phyloP scores from a whole-genome alignment of 805 yeast genomes.

The Yarrowia hollandica region DNA sequence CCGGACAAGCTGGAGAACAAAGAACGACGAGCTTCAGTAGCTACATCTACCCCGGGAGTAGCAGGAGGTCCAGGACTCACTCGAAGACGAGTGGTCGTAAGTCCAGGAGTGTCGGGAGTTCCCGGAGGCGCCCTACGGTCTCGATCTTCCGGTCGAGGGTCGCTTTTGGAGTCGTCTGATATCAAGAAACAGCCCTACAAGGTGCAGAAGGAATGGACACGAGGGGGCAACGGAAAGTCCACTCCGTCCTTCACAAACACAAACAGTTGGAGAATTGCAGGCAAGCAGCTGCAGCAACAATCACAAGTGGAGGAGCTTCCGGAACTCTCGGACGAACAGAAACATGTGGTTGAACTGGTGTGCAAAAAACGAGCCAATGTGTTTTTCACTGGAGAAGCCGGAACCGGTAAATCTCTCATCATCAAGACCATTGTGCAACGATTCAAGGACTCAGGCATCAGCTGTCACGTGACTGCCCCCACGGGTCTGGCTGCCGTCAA shows the following conservation, averaged over 20 bases:
- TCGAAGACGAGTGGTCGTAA: neutral
- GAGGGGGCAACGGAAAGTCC: neutral
- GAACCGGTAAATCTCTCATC: slow-evolving; percentile 93
- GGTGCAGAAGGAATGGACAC: slow-evolving; percentile 3
- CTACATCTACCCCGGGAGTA: neutral
- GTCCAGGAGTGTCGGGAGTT: neutral
- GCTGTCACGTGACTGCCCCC: slow-evolving; percentile 78
- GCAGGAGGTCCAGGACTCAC: slow-evolving; percentile 14
- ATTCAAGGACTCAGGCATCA: slow-evolving; percentile 45
- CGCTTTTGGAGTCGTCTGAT: slow-evolving; percentile 1
- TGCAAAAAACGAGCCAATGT: slow-evolving; percentile 58
- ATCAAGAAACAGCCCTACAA: neutral
- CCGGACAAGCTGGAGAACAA: slow-evolving; percentile 1
- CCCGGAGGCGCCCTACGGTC: neutral
- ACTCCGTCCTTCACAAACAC: neutral
- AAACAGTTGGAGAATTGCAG: neutral
- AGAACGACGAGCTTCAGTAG: neutral
- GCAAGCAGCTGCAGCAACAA: too few relatives aligned
- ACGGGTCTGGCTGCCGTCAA: slow-evolving; percentile 91
- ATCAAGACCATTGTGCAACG: slow-evolving; percentile 60
- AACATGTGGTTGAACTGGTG: slow-evolving; percentile 58
- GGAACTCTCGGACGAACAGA: slow-evolving; percentile 47
- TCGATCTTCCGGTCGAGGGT: slow-evolving; percentile 7
- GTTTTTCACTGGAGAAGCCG: slow-evolving; percentile 97
- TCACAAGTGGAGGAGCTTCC: slow-evolving; percentile 31